Conservation (phyloP, 352 stramenopile genomes). For the Pythium volutum region DNA sequence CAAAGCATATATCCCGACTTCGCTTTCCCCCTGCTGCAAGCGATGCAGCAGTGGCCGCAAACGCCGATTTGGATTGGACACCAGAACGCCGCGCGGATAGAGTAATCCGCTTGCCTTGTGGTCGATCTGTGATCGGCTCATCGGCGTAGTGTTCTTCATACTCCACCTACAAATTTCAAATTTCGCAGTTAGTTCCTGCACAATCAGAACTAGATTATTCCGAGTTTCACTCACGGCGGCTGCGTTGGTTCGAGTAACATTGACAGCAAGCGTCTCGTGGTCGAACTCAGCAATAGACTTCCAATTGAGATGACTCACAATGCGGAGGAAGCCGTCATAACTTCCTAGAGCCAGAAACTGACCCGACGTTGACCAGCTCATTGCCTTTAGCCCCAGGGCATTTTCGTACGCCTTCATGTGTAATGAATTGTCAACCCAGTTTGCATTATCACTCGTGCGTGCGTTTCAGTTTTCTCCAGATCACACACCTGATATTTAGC, state of each 20-base stretch:
- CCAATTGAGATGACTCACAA: constrained; percentile 79
- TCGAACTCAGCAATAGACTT: constrained; percentile 72
- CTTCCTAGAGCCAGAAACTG: constrained; percentile 78
- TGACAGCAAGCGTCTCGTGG: constrained; percentile 55
- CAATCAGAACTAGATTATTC: too few relatives aligned
- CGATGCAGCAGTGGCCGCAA: constrained; percentile 53
- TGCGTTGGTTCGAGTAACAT: constrained; percentile 39
- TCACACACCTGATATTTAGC: constrained; percentile 64
- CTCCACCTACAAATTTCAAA: constrained; percentile 39
- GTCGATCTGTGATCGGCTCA: constrained; percentile 43
- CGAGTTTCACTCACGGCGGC: constrained; percentile 30
- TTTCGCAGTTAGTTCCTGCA: neutral
- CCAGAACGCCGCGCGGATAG: constrained; percentile 35
- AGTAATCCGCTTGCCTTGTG: constrained; percentile 55
- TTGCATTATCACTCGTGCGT: neutral
- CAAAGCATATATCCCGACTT: constrained; percentile 60
- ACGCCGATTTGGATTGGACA: constrained; percentile 53
- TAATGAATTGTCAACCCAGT: neutral
- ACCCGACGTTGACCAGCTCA: constrained; percentile 74
- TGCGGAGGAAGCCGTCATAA: constrained; percentile 73
- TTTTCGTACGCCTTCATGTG: constrained; percentile 66
- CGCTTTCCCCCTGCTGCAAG: constrained; percentile 51
- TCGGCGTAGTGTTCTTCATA: constrained; percentile 69
- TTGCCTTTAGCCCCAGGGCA: constrained; percentile 63
- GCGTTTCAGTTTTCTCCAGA: neutral